Conservation (phyloP, 441 rosid genomes). For the Adansonia grandidieri region DNA sequence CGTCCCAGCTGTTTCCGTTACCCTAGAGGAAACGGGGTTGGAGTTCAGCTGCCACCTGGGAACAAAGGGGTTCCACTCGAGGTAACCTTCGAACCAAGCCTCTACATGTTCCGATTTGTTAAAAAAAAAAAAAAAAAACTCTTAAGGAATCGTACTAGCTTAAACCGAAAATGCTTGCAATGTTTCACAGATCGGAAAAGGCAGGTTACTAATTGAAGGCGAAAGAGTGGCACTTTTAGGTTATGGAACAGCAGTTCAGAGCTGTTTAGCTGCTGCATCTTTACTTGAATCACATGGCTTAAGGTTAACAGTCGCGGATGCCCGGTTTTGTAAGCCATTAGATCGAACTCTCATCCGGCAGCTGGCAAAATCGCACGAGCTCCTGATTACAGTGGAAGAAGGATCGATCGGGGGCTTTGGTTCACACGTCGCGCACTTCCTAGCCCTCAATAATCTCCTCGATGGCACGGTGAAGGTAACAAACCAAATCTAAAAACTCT, state of each 20-base stretch:
- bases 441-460: conserved; percentile 84
- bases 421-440: conserved; percentile 90
- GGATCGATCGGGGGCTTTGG: conserved; percentile 96
- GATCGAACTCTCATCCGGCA: conserved; percentile 73
- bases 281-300: conserved; percentile 57
- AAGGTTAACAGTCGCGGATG: conserved; percentile 76
- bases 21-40: conserved; percentile 93
- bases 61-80: conserved; percentile 85
- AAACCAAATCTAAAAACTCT: too few relatives aligned
- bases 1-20: conserved; percentile 96
- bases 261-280: conserved; percentile 76
- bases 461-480: conserved; percentile 84
- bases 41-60: conserved; percentile 74
- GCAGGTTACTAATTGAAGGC: conserved; percentile 82
- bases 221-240: conserved; percentile 85
- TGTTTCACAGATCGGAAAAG: conserved; percentile 72
- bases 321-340: conserved; percentile 86
- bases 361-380: conserved; percentile 80
- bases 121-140: background rate
- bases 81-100: conserved; percentile 41
- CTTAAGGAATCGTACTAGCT: background rate
- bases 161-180: background rate
- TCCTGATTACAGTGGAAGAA: conserved; percentile 86
- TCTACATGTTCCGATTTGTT: background rate
- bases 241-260: conserved; percentile 84